Evolutionary conservation across 2,329 filamentous ascomycete genomes (phyloP), one percentile per base, ranked within the genome.

Genomic region (Nannizziopsis arthrosporioides): DNA sequence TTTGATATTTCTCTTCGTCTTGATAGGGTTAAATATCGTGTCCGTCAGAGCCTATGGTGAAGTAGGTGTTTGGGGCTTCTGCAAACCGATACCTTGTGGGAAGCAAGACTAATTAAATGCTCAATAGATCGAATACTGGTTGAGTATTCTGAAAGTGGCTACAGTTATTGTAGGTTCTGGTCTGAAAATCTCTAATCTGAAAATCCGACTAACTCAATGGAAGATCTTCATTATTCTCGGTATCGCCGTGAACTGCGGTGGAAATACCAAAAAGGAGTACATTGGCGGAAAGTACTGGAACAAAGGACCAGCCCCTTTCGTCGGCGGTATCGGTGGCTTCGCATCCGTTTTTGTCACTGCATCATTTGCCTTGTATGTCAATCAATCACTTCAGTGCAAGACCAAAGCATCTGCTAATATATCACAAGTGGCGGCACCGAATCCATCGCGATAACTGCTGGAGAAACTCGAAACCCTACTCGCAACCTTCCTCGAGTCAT

Each of bases 391-490:
- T 15, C 14, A 22, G 7, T 6, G 7, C 1, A 7, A 18, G 9
- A 34, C 5, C 2, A 11, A 36, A 22, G 30, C 37, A 9, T 11
- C 10, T 15, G 34, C 44, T 48, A 19, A 48, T 38, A 42, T 15
- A 18, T 49, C 9, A 30, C 27, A 19, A 70, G 69, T 50, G 74
- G 74, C 31, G 80, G 78, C 45, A 81, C 77, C 2, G 79, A 82
- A 60, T 77, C 73, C 31, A 80, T 82, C 42, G 78, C 77, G 44
- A 78, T 82, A 49, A 81, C 80, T 0, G 79, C 79, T 1, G 79
- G 79, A 38, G 80, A 83, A 60, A 82, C 80, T 1, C 77, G 75
- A 54, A 71, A 82, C 54, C 80, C 80, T 0, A 70, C 75, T 14
- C 73, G 71, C 53, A 81, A 73, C 48, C 65, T 83, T 31, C 80